Conservation (phyloP, 441 rosid species). For the Geranium incanum region DNA sequence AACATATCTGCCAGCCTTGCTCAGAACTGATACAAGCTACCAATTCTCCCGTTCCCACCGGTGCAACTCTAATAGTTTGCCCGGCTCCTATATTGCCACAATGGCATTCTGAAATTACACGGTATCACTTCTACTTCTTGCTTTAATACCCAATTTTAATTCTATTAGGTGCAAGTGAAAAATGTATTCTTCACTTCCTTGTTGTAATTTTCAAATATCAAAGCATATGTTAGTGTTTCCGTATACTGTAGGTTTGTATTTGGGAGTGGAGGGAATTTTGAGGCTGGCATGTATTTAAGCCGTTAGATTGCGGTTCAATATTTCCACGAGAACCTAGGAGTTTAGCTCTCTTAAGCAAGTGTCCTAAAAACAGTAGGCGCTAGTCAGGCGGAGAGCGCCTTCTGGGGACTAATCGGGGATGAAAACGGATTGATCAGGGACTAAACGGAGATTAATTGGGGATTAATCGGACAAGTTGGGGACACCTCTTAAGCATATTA, state of each 20-base stretch:
- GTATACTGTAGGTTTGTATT: background rate
- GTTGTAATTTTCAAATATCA: background rate
- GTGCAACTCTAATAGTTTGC: constrained; percentile 92
- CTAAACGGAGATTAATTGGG: too few relatives aligned
- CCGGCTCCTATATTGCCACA: constrained; percentile 91
- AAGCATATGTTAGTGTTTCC: background rate
- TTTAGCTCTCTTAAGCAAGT: background rate
- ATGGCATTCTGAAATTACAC: constrained; percentile 87
- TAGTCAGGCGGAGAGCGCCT: too few relatives aligned
- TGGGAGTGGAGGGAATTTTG: background rate
- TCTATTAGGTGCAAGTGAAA: background rate
- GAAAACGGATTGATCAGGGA: too few relatives aligned
- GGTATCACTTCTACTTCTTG: constrained; percentile 37
- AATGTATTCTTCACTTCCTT: background rate
- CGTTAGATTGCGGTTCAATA: background rate
- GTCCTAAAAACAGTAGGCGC: too few relatives aligned
- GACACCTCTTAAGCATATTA: background rate
- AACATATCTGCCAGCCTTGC: constrained; percentile 69
- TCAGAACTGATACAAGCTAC: constrained; percentile 67
- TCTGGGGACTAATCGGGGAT: too few relatives aligned
- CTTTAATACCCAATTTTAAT: constrained; percentile 7
- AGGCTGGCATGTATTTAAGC: background rate
- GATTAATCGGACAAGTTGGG: too few relatives aligned
- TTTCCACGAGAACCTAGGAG: background rate
- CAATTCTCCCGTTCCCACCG: constrained; percentile 65